Evolutionary conservation across 2,329 filamentous ascomycete species (phyloP).

Genomic region (Exophiala lecanii-corni): DNA sequence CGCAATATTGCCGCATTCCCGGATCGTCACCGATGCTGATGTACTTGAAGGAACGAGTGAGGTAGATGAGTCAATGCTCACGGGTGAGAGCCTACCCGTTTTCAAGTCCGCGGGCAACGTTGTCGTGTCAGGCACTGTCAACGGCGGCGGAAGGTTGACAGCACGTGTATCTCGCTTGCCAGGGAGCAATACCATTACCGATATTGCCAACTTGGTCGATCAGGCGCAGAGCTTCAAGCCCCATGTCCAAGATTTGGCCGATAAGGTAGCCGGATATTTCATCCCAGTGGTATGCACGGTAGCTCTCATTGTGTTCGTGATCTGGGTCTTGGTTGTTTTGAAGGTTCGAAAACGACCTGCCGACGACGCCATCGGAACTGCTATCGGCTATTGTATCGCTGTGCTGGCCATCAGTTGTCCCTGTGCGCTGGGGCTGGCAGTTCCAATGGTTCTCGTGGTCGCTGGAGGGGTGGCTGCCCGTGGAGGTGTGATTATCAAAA

Average conservation of each 20-base stretch:
- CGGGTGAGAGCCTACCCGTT: constrained; percentile 62
- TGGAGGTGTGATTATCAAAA: constrained; percentile 65
- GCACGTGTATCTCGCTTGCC: constrained; percentile 57
- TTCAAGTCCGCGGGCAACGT: constrained; percentile 50
- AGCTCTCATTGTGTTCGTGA: constrained; percentile 55
- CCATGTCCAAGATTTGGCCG: constrained; percentile 63
- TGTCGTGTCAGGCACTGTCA: constrained; percentile 62
- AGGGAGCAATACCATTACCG: constrained; percentile 66
- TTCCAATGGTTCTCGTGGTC: constrained; percentile 74
- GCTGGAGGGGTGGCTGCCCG: constrained; percentile 62
- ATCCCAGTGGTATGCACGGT: constrained; percentile 60
- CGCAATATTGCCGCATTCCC: constrained; percentile 55
- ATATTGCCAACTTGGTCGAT: constrained; percentile 67
- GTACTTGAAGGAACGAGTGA: constrained; percentile 61
- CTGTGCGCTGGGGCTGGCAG: constrained; percentile 69
- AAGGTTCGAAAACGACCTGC: constrained; percentile 32
- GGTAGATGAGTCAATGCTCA: constrained; percentile 73
- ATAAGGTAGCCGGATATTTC: constrained; percentile 63
- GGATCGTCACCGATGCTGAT: constrained; percentile 65
- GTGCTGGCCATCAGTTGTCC: constrained; percentile 73
- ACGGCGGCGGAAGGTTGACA: constrained; percentile 48
- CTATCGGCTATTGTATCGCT: constrained; percentile 67
- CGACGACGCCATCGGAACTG: constrained; percentile 50
- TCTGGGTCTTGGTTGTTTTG: constrained; percentile 60
- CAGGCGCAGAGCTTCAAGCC: constrained; percentile 65